Evolutionary conservation across 768 basidiomycete genomes (phyloP).

Genomic region (Calocybe cyanea): DNA sequence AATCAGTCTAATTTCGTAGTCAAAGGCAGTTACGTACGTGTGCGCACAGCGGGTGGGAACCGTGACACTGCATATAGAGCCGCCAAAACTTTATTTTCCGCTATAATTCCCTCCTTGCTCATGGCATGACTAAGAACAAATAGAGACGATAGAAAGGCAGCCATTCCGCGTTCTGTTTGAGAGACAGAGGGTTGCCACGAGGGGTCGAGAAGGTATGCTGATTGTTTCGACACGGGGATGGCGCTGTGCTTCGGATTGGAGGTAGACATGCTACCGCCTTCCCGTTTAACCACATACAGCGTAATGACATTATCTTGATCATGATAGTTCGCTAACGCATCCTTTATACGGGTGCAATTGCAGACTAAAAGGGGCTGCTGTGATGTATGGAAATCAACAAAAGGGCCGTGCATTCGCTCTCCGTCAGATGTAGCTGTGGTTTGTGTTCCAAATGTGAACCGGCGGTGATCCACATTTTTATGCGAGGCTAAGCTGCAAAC

Average conservation of each 20-base stretch:
- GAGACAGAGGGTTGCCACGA: constrained; percentile 21
- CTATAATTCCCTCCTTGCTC: constrained; percentile 12
- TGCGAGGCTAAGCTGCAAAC: constrained; percentile 21
- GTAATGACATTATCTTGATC: constrained; percentile 2
- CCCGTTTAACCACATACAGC: constrained; percentile 20
- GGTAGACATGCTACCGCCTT: background rate
- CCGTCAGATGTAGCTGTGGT: background rate
- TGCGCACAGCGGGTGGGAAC: constrained; percentile 25
- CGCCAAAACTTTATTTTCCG: constrained; percentile 19
- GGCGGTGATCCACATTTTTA: constrained; percentile 12
- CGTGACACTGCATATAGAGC: constrained; percentile 18
- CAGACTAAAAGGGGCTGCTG: constrained; percentile 20
- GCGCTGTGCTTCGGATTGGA: constrained; percentile 2
- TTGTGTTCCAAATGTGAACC: constrained; percentile 11
- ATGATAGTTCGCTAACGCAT: constrained; percentile 9
- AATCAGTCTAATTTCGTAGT: background rate
- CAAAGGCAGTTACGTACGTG: constrained; percentile 15
- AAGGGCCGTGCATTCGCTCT: background rate
- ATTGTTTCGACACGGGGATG: constrained; percentile 15
- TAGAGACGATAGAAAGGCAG: constrained; percentile 25
- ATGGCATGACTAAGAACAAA: constrained; percentile 21
- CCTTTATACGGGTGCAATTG: constrained; percentile 17
- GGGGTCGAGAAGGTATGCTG: constrained; percentile 14
- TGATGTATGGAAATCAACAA: constrained; percentile 24
- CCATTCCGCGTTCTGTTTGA: constrained; percentile 26